Base-by-base conservation (phyloP, 306 rosid genomes). In the Pyrus pyrifolia region DNA sequence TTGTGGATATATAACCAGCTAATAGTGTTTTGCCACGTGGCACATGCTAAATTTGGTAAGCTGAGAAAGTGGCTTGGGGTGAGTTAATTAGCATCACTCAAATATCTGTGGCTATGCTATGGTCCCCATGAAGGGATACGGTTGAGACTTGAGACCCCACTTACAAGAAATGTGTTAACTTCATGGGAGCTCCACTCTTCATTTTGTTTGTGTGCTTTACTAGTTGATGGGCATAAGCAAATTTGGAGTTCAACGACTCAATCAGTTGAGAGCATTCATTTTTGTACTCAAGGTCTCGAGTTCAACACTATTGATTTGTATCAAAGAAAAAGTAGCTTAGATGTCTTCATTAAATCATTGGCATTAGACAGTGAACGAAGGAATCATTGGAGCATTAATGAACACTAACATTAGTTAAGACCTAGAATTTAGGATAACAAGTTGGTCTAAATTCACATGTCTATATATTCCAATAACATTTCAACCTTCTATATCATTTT, bases 61-160 rank as follows among this genome's bases (percentile, higher is more conserved):
- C 30, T 6, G 11, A 10, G 30, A 64, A 33, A 9, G 3, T 45
- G 35, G 75, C 61, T 30, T 22, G 38, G 29, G 62, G 49, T 57
- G 30, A 42, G 66, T 55, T 81, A 57, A 76, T 76, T 23, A 44
- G 75, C 78, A 65, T 76, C 85, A 72, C 81, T 71, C 78, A 58
- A 35, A 53, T n/a, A 40, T 72, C 51, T 81, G 81, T 81, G 85
- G 81, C 71, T 81, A 35, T 72, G 46, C 66, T 66, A 18, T 63
- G 51, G 72, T 40, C 64, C 69, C 70, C 35, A 1, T 21, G 72
- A 61, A 70, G 70, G 55, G 74, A 79, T 66, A 64, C 66, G 73
- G 76, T 52, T 61, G 2, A 55, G 61, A 57, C 12, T n/a, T n/a
- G 62, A 57, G 27, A 46, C 33, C 66, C 46, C 18, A 18, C 60